Evolutionary conservation across 768 basidiomycete genomes (phyloP), one percentile per base, ranked within the genome.

Genomic region (Podaxis sp.): DNA sequence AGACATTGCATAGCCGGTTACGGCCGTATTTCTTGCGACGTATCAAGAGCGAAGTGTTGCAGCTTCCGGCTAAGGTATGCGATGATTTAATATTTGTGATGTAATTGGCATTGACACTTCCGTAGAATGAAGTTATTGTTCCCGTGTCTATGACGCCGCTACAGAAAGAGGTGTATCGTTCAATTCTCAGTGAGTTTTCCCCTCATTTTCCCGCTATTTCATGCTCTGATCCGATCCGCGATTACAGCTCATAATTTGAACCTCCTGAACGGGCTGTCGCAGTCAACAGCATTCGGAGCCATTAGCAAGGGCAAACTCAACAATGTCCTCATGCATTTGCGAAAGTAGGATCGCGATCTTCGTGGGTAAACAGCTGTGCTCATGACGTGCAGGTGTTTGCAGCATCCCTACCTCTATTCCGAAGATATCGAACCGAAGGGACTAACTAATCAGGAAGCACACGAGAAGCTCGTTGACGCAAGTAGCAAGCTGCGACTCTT

Each of bases 11-110:
- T 69, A 79, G 75, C 26, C 83, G 85, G 67, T 77, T 98, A 49
- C 82, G 89, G 66, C 96, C 95, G 0, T 97, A 98, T 70, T 97
- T 99, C 77, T 77, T 99, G 38, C 89, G 97, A 15, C 88, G 97
- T 17, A 86, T 94, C 68, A 99, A 99, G 77, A 89, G 89, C 63
- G 93, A 97, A 71, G 95, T 97, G 1, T 80, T 98, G 15, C 85
- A 92, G 65, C 83, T 96, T n/a, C 95, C 93, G 46, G 89, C 93
- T 0, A 97, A 96, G 84, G 95, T 94, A 68, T 36, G 66, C 63
- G 36, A 24, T 28, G 26, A 11, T 28, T 49, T 40, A 28, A 9
- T 5, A n/a, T 3, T 60, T 11, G 36, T 22, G 11, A 19, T n/a
- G n/a, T 40, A 38, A 7, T 33, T 64, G 52, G 39, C 53, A 33